Conservation (phyloP, 1,284 basidiomycete species). For the Moniliophthora roreri region DNA sequence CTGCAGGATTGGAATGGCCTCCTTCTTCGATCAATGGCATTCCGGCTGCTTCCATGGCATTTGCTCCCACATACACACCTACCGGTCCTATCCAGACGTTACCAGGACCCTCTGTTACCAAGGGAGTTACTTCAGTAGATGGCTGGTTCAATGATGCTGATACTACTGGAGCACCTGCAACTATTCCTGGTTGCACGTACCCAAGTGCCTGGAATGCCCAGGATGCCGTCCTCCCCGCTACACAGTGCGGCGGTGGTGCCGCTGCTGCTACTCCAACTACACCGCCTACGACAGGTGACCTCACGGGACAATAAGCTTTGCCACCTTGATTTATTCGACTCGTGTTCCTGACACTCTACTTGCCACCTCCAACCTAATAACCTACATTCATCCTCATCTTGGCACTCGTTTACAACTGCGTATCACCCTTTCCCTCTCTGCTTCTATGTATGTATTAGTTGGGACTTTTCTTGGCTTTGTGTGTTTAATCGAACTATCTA, state of each 20-base stretch:
- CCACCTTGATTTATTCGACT: too few species aligned
- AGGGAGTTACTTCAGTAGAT: slow-evolving; percentile 53
- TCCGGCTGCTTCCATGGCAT: slow-evolving; percentile 36
- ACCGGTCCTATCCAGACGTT: slow-evolving; percentile 64
- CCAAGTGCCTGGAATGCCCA: slow-evolving; percentile 62
- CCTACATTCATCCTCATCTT: too few species aligned
- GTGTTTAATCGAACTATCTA: too few species aligned
- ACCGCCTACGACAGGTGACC: not conserved
- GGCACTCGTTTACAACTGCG: too few species aligned
- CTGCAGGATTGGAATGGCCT: slow-evolving; percentile 55
- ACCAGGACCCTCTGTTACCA: slow-evolving; percentile 51
- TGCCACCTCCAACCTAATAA: too few species aligned
- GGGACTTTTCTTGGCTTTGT: too few species aligned
- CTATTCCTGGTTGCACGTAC: slow-evolving; percentile 64
- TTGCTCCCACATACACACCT: slow-evolving; percentile 68
- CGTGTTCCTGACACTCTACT: too few species aligned
- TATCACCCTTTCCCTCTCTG: too few species aligned
- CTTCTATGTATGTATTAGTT: too few species aligned
- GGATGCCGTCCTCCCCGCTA: slow-evolving; percentile 43
- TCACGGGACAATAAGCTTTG: too few species aligned
- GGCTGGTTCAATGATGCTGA: slow-evolving; percentile 76
- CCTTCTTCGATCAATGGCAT: slow-evolving; percentile 50
- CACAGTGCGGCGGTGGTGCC: slow-evolving; percentile 36
- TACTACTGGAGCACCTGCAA: slow-evolving; percentile 51
- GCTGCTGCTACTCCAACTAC: slow-evolving; percentile 18